These are phyloP conservation scores for Suillus clintonianus DNA, from an alignment of 768 basidiomycete species.

Conservation along the genomic window DNA sequence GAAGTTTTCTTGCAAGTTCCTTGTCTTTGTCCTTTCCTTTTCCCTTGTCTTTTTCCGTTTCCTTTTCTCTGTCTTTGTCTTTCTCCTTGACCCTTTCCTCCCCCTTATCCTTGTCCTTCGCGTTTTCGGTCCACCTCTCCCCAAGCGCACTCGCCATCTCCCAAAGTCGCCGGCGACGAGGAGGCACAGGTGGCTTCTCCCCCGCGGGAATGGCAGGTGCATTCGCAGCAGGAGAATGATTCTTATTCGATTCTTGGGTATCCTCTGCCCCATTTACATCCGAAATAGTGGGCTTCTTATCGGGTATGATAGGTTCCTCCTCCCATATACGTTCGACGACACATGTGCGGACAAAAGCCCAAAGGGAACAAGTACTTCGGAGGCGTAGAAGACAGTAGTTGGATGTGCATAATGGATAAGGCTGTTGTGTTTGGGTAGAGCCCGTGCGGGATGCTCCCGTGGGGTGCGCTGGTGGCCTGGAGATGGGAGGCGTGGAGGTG, in stretches of 20 bases:
- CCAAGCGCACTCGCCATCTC: constrained; percentile 65
- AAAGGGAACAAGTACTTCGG: constrained; percentile 85
- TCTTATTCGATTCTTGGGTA: not conserved
- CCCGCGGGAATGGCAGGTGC: not conserved
- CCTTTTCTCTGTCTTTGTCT: constrained; percentile 28
- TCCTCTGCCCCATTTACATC: constrained; percentile 8
- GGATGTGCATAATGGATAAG: constrained; percentile 73
- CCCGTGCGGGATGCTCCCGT: constrained; percentile 47
- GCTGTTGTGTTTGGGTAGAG: constrained; percentile 25
- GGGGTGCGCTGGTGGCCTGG: constrained; percentile 20
- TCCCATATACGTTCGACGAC: constrained; percentile 90
- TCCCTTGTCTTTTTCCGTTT: constrained; percentile 34
- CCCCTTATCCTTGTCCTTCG: constrained; percentile 30
- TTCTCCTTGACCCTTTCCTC: not conserved
- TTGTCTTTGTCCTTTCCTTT: constrained; percentile 24
- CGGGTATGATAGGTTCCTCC: constrained; percentile 56
- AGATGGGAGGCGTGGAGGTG: constrained; percentile 30
- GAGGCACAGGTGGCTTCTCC: constrained; percentile 63
- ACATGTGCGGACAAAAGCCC: constrained; percentile 83
- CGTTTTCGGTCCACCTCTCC: constrained; percentile 51
- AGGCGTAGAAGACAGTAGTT: constrained; percentile 88
- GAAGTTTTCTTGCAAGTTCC: constrained; percentile 14
- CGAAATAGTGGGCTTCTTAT: constrained; percentile 19
- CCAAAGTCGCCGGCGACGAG: constrained; percentile 65
- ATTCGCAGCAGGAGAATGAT: not conserved